Evolutionary conservation across 768 basidiomycete species (phyloP).

Genomic region (Leccinellum rugosiceps): DNA sequence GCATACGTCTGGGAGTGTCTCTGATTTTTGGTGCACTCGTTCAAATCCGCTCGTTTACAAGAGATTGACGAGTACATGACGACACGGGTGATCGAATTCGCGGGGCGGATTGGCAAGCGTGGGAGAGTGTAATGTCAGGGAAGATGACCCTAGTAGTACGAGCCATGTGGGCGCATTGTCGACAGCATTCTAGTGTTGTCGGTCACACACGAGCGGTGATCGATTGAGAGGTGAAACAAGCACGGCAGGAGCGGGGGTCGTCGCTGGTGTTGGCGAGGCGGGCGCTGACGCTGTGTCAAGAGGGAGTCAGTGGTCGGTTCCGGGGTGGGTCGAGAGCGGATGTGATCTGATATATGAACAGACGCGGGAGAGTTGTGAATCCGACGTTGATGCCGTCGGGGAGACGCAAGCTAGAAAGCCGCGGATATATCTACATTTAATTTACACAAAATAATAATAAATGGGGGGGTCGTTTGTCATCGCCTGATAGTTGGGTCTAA

Average conservation of each 20-base stretch:
- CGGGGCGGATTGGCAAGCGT: neutral
- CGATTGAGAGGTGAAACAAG: neutral
- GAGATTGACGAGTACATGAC: neutral
- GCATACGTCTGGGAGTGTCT: neutral
- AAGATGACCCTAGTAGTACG: neutral
- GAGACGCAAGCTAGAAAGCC: conserved; percentile 9
- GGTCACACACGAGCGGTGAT: no score
- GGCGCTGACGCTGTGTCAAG: neutral
- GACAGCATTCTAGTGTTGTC: neutral
- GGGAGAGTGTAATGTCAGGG: neutral
- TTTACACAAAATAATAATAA: conserved; percentile 6
- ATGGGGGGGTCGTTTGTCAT: conserved; percentile 6
- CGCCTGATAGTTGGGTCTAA: neutral
- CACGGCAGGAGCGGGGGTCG: neutral
- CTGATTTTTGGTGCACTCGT: neutral
- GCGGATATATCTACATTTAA: conserved; percentile 3
- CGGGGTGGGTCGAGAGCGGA: neutral
- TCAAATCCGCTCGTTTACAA: neutral
- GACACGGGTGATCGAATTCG: neutral
- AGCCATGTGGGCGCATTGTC: neutral
- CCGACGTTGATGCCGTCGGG: conserved; percentile 8
- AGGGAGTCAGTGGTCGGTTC: neutral
- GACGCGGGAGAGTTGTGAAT: neutral
- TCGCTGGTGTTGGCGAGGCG: neutral
- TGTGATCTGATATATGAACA: neutral